Percentiles rank a stretch among this genome's conserved stretches.
Evolutionary conservation across 345 rosid species (phyloP).

Genomic region (Trapa bicornis): DNA sequence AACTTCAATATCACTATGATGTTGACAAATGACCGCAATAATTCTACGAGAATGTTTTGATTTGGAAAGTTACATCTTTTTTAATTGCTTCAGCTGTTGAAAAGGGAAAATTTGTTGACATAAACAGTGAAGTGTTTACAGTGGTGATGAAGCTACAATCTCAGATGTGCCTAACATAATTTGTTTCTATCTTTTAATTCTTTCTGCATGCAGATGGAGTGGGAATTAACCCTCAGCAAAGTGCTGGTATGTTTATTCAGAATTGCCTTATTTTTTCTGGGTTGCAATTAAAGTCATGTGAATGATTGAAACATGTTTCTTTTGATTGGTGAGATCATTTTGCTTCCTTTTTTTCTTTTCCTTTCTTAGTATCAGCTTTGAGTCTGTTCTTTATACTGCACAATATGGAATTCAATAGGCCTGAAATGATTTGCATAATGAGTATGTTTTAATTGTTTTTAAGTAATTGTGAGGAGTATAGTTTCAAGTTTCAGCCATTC

Average conservation of each 20-base stretch:
- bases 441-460: neutral
- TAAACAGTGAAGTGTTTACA: neutral
- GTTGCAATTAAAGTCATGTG: neutral
- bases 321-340: neutral
- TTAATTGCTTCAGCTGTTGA: neutral
- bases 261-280: neutral
- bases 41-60: no score
- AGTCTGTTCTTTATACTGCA: neutral
- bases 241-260: slow-evolving; percentile 55
- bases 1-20: neutral
- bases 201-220: slow-evolving; percentile 67
- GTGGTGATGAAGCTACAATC: neutral
- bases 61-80: neutral
- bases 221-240: slow-evolving; percentile 95
- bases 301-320: neutral
- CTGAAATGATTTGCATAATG: neutral
- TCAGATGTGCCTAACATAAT: neutral
- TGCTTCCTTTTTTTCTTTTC: neutral
- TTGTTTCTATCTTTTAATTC: neutral
- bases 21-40: neutral
- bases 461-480: neutral
- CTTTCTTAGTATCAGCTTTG: neutral
- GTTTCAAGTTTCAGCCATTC: neutral
- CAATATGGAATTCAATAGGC: neutral
- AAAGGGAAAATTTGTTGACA: no score